Base-by-base conservation (phyloP, 306 rosid genomes). In the Castanea crenata region DNA sequence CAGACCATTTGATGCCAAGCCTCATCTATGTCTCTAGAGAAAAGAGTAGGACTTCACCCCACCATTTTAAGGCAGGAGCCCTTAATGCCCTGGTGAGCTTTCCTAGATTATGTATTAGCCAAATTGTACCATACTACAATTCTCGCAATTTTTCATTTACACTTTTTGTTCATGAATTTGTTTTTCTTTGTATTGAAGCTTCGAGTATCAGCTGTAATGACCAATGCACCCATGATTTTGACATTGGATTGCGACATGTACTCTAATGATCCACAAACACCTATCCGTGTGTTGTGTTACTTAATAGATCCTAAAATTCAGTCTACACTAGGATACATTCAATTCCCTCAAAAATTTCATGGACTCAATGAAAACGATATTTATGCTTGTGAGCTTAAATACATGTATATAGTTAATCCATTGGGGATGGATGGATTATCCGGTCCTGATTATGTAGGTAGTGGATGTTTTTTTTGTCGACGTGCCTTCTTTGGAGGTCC, bases 1-100 rank as follows among this genome's bases (percentile, higher is more conserved):
- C 12, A 6, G 73, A 73, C 27, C 54, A 81, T 12, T 1, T 11
- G 1, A 72, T 88, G 78, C 92, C 92, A 41, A 88, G 82, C 69
- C 80, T 88, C n/a, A 62, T 88, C 3, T 88, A 86, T 57, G 77
- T 88, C 32, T 88, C 90, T 0, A 82, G 90, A 78, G 79, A 88
- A 54, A 88, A 86, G 27, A 79, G 68, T 71, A 58, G 6, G 69
- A 71, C 78, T 14, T 59, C 88, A 2, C 25, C 21, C 16, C 92
- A 88, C 71, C 25, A 88, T 77, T 88, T 83, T 38, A 88, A 88
- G 64, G 88, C 91, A 4, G 91, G 89, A 29, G 89, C 91, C 55
- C 89, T 88, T 1, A 88, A 88, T 71, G 81, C 68, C 41, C 73
- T 86, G 13, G 89, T 88, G 83, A 81, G 55, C 10, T 67, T 15